Evolutionary conservation across 805 yeast genomes (phyloP), one percentile per base, ranked within the genome.

Genomic region (Metschnikowia corniflorae): DNA sequence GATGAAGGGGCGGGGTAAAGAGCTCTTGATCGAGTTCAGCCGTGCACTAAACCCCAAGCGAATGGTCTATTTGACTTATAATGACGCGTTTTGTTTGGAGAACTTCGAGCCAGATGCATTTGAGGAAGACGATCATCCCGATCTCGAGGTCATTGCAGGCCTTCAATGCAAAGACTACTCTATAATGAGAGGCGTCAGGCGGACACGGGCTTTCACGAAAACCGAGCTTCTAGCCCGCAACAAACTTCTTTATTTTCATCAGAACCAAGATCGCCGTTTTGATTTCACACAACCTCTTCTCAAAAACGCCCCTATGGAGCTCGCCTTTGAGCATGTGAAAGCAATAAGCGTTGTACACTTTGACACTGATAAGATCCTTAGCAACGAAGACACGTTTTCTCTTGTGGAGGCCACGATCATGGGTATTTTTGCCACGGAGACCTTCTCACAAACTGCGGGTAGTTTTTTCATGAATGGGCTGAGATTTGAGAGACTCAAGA

Each of bases 1-100:
- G 96, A 75, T 87, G 20, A 85, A 84, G 57, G 97, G 96, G 0
- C 78, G 77, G 44, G 97, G 97, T 0, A 67, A 80, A 12, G 81
- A 78, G 31, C 60, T 88, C 7, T 64, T 85, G n/a, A 65, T 59
- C 12, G 61, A 68, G 18, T 59, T 83, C 2, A 63, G 79, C 2
- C 42, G 49, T 0, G 40, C 56, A 7, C 56, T 75, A 2, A 58
- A 65, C 17, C 86, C 94, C 0, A 72, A 81, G 0, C 70, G 75
- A 42, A 54, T 85, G 16, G 56, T 84, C 0, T 71, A 78, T 37
- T 51, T 88, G 38, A 52, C 58, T 3, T 51, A 48, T 18, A 40
- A 39, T 20, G 40, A 44, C 37, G 36, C 49, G 29, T n/a, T 54
- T 53, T 54, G 54, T 5, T 25, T 40, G 8, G 47, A 43, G 4